phyloP scores from a whole-genome alignment of 2,329 filamentous ascomycete genomes.

The Ophiostoma perfectum region DNA sequence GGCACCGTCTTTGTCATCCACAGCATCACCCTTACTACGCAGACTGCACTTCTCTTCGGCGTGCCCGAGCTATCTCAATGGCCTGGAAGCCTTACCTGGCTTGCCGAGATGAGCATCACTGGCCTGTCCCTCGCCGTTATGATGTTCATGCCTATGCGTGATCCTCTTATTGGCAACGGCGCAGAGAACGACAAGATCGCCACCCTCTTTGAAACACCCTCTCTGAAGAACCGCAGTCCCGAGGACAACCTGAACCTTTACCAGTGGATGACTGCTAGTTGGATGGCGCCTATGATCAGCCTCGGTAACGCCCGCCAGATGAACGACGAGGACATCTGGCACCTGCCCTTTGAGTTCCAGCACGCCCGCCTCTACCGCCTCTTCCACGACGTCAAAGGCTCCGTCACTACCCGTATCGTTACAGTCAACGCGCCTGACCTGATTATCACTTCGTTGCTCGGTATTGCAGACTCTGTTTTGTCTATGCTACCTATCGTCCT shows the following conservation, averaged over 20 bases:
- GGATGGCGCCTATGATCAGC: conserved; percentile 70
- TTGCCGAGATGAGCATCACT: conserved; percentile 37
- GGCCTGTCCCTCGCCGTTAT: conserved; percentile 48
- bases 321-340: conserved; percentile 76
- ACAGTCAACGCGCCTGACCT: conserved; percentile 76
- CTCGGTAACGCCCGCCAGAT: conserved; percentile 61
- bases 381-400: conserved; percentile 68
- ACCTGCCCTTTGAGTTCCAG: conserved; percentile 73
- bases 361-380: conserved; percentile 67
- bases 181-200: conserved; percentile 47
- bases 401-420: conserved; percentile 63
- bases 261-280: conserved; percentile 80
- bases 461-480: conserved; percentile 54
- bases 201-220: conserved; percentile 48
- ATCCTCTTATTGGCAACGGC: conserved; percentile 47
- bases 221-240: conserved; percentile 58
- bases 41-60: conserved; percentile 32
- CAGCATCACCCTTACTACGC: conserved; percentile 32
- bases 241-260: conserved; percentile 76
- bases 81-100: conserved; percentile 28
- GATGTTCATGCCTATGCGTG: conserved; percentile 64
- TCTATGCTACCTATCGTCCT: conserved; percentile 60
- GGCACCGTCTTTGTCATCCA: conserved; percentile 31
- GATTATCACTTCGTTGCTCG: conserved; percentile 59
- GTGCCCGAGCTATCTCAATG: conserved; percentile 32